Evolutionary conservation across 306 rosid genomes (phyloP).

Genomic region (Malus domestica): DNA sequence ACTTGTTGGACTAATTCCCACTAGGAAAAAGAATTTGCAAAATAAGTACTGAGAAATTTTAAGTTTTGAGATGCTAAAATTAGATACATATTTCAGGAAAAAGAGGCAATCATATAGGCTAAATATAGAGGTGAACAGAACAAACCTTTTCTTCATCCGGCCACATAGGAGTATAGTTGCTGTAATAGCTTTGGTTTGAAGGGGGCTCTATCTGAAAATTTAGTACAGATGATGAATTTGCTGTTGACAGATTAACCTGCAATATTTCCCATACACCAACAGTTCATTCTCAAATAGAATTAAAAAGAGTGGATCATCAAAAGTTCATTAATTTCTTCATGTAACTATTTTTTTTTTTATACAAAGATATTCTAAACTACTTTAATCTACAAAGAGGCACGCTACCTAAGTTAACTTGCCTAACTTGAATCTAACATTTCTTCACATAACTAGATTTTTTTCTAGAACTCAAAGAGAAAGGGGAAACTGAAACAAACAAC

Average conservation of each 20-base stretch:
- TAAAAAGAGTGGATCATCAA: neutral
- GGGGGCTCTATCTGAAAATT: conserved; percentile 80
- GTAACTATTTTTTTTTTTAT: neutral
- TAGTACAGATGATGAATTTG: conserved; percentile 34
- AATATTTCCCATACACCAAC: conserved; percentile 13
- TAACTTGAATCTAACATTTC: neutral
- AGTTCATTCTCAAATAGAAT: neutral
- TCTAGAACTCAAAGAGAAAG: neutral
- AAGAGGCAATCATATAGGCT: neutral
- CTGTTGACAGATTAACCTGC: conserved; percentile 55
- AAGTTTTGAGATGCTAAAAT: neutral
- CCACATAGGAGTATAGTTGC: conserved; percentile 24
- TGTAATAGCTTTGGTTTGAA: conserved; percentile 83
- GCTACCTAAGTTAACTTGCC: neutral
- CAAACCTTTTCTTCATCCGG: conserved; percentile 51
- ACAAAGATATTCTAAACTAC: no score
- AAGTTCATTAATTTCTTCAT: neutral
- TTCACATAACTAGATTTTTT: neutral
- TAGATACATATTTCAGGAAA: neutral
- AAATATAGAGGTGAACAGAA: neutral
- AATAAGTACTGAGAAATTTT: neutral
- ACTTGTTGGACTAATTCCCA: neutral
- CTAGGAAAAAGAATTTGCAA: neutral
- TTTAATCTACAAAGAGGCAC: neutral
- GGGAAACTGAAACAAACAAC: neutral